Conservation (phyloP, 2,329 filamentous ascomycete genomes). For the Corynespora cassiicola region DNA sequence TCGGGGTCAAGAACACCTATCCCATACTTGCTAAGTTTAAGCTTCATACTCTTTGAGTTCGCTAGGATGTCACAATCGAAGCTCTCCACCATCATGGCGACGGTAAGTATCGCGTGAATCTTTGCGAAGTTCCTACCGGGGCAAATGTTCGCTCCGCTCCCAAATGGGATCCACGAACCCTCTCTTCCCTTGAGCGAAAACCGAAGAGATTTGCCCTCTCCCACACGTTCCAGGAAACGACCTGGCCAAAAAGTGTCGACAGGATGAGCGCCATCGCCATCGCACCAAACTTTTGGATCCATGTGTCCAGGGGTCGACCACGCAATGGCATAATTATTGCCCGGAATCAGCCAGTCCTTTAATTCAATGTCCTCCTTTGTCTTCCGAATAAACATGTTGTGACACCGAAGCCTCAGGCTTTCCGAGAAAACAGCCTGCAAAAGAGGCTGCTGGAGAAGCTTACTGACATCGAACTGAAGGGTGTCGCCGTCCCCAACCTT, state of each 20-base stretch:
- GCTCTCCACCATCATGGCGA: conserved; percentile 36
- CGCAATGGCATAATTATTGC: conserved; percentile 28
- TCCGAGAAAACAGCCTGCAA: conserved; percentile 47
- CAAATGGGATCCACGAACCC: conserved; percentile 44
- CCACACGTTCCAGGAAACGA: conserved; percentile 32
- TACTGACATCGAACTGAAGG: conserved; percentile 17
- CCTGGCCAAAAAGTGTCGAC: conserved; percentile 45
- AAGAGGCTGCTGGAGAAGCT: conserved; percentile 18
- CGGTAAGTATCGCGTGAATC: conserved; percentile 36
- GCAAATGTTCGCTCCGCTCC: conserved; percentile 41
- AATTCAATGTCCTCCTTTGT: conserved; percentile 28
- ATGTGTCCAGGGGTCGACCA: conserved; percentile 33
- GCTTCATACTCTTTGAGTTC: conserved; percentile 5
- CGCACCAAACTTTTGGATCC: conserved; percentile 39
- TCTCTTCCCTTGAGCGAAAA: conserved; percentile 32
- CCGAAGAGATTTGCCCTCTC: conserved; percentile 14
- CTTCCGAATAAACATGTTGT: conserved; percentile 21
- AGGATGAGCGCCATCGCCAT: conserved; percentile 22
- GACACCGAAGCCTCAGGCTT: conserved; percentile 34
- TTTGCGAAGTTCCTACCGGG: conserved; percentile 48
- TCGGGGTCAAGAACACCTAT: conserved; percentile 10
- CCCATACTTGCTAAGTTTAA: conserved; percentile 12
- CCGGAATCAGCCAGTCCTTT: conserved; percentile 32
- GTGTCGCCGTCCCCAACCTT: conserved; percentile 1
- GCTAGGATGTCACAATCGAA: conserved; percentile 14